A percentile compares a stretch with the other conserved stretches of the same genome.
Conservation (phyloP, 352 stramenopile genomes). For the Globisporangium camurandrum region DNA sequence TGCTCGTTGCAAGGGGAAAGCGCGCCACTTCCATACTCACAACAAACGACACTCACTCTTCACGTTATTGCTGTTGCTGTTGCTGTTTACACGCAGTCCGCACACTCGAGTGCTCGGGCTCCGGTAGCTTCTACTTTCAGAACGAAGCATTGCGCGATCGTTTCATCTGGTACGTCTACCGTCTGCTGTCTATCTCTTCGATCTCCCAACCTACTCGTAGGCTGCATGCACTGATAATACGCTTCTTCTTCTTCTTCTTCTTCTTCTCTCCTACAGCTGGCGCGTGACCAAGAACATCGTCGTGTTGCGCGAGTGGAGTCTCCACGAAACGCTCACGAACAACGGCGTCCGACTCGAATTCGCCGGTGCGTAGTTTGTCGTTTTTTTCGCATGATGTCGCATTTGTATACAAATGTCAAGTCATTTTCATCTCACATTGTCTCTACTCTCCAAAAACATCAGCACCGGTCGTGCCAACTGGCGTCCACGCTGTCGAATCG, state of each 20-base stretch:
- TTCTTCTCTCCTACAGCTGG: constrained; percentile 26
- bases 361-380: constrained; percentile 14
- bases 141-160: constrained; percentile 56
- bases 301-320: constrained; percentile 65
- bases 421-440: not conserved
- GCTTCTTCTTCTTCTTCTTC: not conserved
- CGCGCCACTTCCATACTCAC: too few species aligned
- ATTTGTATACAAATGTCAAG: not conserved
- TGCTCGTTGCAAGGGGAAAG: too few species aligned
- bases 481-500: constrained; percentile 52
- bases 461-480: constrained; percentile 46
- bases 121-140: constrained; percentile 69
- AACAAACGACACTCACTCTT: too few species aligned
- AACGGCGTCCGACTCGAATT: constrained; percentile 59
- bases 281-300: constrained; percentile 67
- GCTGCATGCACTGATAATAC: too few species aligned
- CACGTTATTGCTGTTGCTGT: too few species aligned
- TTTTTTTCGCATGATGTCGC: not conserved
- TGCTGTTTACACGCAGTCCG: constrained; percentile 26
- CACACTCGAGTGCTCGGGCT: constrained; percentile 55
- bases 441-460: not conserved
- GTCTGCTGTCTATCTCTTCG: not conserved
- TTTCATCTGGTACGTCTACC: constrained; percentile 38
- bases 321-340: constrained; percentile 43
- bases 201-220: not conserved